phyloP scores from a whole-genome alignment of 345 rosid species.

The Ailanthus altissimus region DNA sequence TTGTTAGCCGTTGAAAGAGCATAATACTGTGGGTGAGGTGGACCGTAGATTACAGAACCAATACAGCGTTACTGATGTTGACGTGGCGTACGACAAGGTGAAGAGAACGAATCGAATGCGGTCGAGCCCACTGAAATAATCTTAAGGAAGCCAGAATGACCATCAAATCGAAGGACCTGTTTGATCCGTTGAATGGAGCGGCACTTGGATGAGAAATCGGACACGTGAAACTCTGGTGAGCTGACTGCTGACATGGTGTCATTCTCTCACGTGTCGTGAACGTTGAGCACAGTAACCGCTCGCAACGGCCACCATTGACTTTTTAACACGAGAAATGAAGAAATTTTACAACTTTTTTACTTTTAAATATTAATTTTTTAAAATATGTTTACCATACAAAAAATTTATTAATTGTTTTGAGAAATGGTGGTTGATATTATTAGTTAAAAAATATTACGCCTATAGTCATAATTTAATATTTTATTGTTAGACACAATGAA shows the following conservation, averaged over 20 bases:
- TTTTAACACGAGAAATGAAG: too few relatives aligned
- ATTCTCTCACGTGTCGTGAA: background rate
- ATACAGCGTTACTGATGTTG: background rate
- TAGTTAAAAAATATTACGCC: too few relatives aligned
- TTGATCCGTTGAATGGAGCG: background rate
- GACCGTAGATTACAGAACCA: background rate
- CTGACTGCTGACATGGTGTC: background rate
- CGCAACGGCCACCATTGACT: too few relatives aligned
- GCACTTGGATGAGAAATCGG: background rate
- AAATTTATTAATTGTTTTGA: too few relatives aligned
- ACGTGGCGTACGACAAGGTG: background rate
- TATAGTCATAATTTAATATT: too few relatives aligned
- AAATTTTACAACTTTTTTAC: too few relatives aligned
- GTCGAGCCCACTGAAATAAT: background rate
- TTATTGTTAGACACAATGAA: too few relatives aligned
- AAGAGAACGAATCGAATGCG: background rate
- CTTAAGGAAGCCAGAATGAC: too few relatives aligned
- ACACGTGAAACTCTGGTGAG: background rate
- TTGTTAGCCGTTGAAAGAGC: background rate
- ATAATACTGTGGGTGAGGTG: background rate
- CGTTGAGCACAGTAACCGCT: too few relatives aligned
- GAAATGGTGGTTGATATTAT: too few relatives aligned
- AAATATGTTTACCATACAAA: too few relatives aligned
- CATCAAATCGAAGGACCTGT: background rate
- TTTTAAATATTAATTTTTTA: too few relatives aligned